Conservation (phyloP, 352 stramenopile genomes). For the Phytophthora constricta region DNA sequence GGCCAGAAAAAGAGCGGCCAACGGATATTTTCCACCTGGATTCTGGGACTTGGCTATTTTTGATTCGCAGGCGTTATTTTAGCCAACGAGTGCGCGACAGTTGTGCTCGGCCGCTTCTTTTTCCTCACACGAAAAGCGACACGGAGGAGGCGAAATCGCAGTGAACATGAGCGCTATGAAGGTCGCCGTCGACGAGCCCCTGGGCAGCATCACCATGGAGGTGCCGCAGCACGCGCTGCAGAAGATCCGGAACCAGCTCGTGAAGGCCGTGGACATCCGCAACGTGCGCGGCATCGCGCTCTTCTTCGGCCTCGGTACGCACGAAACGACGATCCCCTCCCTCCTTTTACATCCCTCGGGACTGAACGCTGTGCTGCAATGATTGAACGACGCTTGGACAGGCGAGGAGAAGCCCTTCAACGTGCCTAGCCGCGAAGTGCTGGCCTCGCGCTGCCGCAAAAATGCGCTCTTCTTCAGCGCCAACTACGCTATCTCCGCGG, state of each 20-base stretch:
- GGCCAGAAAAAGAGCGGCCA: no score
- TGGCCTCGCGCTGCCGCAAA: constrained; percentile 71
- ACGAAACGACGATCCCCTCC: neutral
- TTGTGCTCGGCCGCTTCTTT: constrained; percentile 25
- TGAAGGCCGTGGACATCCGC: constrained; percentile 68
- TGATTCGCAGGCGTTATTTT: no score
- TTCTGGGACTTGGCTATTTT: no score
- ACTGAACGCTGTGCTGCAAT: constrained; percentile 10
- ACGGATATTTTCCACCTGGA: no score
- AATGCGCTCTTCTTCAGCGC: constrained; percentile 87
- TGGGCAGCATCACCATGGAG: constrained; percentile 74
- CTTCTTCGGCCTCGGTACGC: constrained; percentile 82
- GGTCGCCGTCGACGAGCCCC: constrained; percentile 52
- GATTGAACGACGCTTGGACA: constrained; percentile 17
- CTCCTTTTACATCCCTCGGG: neutral
- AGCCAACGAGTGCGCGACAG: constrained; percentile 43
- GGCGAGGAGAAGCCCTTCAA: constrained; percentile 90
- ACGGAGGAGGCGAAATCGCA: constrained; percentile 5
- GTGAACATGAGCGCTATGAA: constrained; percentile 52
- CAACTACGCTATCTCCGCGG: constrained; percentile 84
- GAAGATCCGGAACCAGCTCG: constrained; percentile 70
- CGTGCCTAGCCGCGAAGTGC: constrained; percentile 66
- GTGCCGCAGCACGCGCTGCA: constrained; percentile 67
- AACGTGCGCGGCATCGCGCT: constrained; percentile 83
- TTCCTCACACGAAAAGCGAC: constrained; percentile 26